phyloP scores from a whole-genome alignment of 768 basidiomycete genomes.

The Suillus spraguei region DNA sequence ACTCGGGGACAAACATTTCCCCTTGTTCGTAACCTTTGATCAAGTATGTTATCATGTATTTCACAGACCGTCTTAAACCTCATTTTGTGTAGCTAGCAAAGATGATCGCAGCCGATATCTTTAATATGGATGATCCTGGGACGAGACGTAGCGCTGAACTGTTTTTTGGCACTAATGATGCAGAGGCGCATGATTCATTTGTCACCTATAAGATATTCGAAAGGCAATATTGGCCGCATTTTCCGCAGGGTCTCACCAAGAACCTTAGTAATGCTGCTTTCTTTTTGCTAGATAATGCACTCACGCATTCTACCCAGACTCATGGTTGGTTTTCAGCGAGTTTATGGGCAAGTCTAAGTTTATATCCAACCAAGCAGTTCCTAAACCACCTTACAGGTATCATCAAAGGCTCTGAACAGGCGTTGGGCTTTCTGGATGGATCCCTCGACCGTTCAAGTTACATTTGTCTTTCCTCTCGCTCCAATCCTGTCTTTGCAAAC shows the following conservation, averaged over 20 bases:
- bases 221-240: conserved; percentile 59
- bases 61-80: background rate
- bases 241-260: conserved; percentile 51
- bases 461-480: conserved; percentile 47
- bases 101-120: conserved; percentile 31
- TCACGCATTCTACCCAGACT: conserved; percentile 43
- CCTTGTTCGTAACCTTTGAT: conserved; percentile 70
- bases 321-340: conserved; percentile 64
- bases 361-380: background rate
- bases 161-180: conserved; percentile 20
- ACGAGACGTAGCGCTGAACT: conserved; percentile 10
- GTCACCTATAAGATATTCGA: conserved; percentile 53
- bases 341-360: conserved; percentile 51
- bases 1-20: conserved; percentile 63
- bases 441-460: conserved; percentile 50
- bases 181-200: conserved; percentile 21
- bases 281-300: background rate
- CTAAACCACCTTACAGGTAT: conserved; percentile 40
- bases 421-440: conserved; percentile 36
- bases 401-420: conserved; percentile 65
- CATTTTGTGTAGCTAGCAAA: conserved; percentile 20
- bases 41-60: conserved; percentile 38
- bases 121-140: conserved; percentile 12
- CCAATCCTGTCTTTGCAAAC: conserved; percentile 56
- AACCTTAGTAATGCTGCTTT: conserved; percentile 46